Base-by-base conservation (phyloP, 345 rosid species). In the Dipteronia dyeriana region DNA sequence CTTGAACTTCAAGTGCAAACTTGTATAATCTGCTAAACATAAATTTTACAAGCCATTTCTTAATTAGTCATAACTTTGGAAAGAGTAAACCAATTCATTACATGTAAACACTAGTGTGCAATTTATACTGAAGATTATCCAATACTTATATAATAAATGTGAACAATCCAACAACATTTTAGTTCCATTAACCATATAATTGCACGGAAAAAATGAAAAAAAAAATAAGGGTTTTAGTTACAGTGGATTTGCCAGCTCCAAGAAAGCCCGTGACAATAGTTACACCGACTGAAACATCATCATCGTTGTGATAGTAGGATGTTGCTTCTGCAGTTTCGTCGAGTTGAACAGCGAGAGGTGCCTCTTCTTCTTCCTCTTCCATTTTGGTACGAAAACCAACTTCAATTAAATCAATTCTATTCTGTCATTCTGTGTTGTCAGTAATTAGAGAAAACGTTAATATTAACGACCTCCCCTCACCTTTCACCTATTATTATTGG, bases 211-310 rank as follows among this genome's bases (percentile, higher is more conserved):
- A 23, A 73, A 19, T 1, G 2, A 41, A 16, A 71, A 62, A 3
- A 34, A 62, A 43, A 26, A 38, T 2, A 62, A 17, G 72, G 22
- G 77, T 68, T 25, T 56, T 25, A 59, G n/a, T 34, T 87, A 95
- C 97, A 7, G 97, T 95, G 87, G 99, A 95, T 79, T 92, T 92
- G 31, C 99, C 99, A 70, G 98, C 91, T 63, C 99, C 99, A 74
- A 95, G 94, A 81, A 93, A 95, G 75, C 99, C 99, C 0, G 99
- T 91, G 87, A 95, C 85, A 75, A 95, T 89, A 54, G 95, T 91
- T 39, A 95, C 92, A 17, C 98, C 94, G 20, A 95, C 97, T 0
- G 94, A 68, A 68, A 77, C 78, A 53, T 70, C 80, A 5, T 75
- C 88, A 45, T 56, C 66, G 64, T 75, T 64, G 22, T 64, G 68